Conservation (phyloP, 2,329 filamentous ascomycete species). For the Penicillium hordei region DNA sequence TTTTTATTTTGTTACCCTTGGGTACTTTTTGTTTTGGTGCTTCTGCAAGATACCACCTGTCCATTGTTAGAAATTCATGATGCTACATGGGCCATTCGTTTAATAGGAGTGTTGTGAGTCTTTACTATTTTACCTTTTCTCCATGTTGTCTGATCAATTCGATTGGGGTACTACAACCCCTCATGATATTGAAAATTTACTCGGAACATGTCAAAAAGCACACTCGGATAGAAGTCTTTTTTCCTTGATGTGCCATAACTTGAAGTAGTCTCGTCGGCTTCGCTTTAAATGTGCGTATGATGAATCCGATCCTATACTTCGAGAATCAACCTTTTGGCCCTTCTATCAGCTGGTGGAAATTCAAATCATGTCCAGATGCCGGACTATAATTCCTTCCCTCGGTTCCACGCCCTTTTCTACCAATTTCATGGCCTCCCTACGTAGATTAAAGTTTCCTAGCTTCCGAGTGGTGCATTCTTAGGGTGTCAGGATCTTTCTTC, state of each 20-base stretch:
- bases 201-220: background rate
- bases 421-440: background rate
- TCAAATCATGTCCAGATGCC: background rate
- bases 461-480: background rate
- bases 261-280: background rate
- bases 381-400: background rate
- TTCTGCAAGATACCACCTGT: conserved; percentile 29
- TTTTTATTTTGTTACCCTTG: background rate
- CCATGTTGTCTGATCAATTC: background rate
- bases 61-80: conserved; percentile 27
- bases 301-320: background rate
- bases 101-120: conserved; percentile 1
- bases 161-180: background rate
- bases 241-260: background rate
- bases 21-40: conserved; percentile 5
- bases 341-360: background rate
- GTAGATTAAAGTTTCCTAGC: background rate
- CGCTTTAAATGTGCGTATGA: background rate
- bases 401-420: background rate
- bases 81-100: conserved; percentile 28
- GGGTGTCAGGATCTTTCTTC: background rate
- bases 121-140: conserved; percentile 1
- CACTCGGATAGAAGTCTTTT: background rate
- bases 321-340: background rate
- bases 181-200: background rate